Base-by-base conservation (phyloP, 495 filamentous ascomycete genomes). In the Penicillium macrosclerotiorum region DNA sequence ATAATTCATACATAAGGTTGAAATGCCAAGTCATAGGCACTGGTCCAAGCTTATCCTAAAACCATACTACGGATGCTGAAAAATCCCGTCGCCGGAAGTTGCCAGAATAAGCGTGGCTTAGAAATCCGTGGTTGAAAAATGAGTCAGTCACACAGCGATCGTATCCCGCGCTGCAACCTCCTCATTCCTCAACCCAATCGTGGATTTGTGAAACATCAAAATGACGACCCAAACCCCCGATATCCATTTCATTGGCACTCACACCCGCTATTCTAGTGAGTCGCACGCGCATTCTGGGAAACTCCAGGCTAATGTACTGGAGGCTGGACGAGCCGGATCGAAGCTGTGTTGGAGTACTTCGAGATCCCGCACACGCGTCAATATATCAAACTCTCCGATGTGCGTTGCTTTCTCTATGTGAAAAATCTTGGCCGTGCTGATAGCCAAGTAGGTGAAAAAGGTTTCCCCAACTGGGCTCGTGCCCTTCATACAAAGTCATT, bases 281-380 rank as follows among this genome's bases (percentile, higher is more conserved):
- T 26, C 4, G 4, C 9, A 16, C 19, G 22, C 9, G 5, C 6
- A n/a, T 26, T 22, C 25, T 25, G 4, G 14, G 19, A 12, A 26
- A 30, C 9, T 2, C 5, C 27, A 20, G 18, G 19, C 54, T 43
- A 52, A 54, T 9, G 23, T 29, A 12, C 18, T 13, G 13, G 22
- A 70, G 67, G 67, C 42, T 70, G 64, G 67, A 68, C 64, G 6
- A 50, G 60, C 0, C 63, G 67, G 13, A 58, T 68, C 2, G 67
- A 63, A 32, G 54, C 55, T 8, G 53, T 70, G n/a, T 45, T 70
- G 17, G 63, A 67, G 43, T 65, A 68, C 44, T 70, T 67, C 52
- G 25, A 61, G 12, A 66, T 70, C 19, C 59, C 62, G 1, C 52
- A 68, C 37, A 65, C 48, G 0, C 23, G 23, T 6, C 34, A 60